Evolutionary conservation across 768 basidiomycete species (phyloP).

Genomic region (Termitomyces sp.): DNA sequence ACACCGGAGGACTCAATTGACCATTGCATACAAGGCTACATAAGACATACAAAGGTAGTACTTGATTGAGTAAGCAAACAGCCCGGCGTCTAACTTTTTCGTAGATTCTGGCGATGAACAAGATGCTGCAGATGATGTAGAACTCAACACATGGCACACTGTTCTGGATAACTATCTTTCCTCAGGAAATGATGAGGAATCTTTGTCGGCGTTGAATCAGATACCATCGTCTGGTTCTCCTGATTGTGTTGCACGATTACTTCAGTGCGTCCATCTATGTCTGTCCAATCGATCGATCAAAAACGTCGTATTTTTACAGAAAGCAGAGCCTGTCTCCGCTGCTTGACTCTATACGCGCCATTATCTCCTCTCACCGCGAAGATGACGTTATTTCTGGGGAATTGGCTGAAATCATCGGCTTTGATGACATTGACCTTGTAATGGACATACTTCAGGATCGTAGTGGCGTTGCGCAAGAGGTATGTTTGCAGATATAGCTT

Average conservation of each 20-base stretch:
- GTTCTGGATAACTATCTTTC: conserved; percentile 26
- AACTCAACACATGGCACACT: conserved; percentile 19
- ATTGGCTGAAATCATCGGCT: conserved; percentile 76
- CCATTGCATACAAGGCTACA: conserved; percentile 7
- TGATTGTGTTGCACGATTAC: conserved; percentile 12
- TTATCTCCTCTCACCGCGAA: conserved; percentile 43
- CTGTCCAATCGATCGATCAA: background rate
- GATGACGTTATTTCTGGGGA: conserved; percentile 76
- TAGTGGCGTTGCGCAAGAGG: conserved; percentile 34
- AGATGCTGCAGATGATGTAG: conserved; percentile 4
- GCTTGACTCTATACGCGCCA: conserved; percentile 23
- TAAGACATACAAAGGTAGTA: conserved; percentile 4
- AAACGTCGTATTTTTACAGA: conserved; percentile 11
- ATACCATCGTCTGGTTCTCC: background rate
- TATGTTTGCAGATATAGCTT: background rate
- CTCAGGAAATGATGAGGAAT: background rate
- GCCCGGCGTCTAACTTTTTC: background rate
- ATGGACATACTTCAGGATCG: conserved; percentile 65
- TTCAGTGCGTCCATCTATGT: conserved; percentile 18
- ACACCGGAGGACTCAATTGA: background rate
- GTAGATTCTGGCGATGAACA: conserved; percentile 5
- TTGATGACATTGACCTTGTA: conserved; percentile 76
- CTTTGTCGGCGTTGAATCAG: background rate
- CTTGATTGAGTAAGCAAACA: too few relatives aligned
- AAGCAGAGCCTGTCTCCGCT: conserved; percentile 21